Percentiles rank a stretch among this genome's conserved stretches.
These are phyloP conservation scores for Penicillium goetzii DNA, from an alignment of 495 filamentous ascomycete species.

Conservation along the genomic window DNA sequence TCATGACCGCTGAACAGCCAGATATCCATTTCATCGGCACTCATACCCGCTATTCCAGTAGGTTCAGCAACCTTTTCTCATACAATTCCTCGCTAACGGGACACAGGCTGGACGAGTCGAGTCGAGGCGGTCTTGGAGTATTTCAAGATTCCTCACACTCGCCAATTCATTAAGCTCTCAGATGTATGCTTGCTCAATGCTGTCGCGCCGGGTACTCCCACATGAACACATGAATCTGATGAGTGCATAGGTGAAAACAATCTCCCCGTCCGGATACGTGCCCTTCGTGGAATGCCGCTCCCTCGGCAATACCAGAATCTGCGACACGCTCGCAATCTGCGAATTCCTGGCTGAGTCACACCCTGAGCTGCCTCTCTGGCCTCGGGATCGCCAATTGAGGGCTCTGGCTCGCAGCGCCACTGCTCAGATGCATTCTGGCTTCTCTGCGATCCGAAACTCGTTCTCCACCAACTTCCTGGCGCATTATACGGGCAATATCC, in stretches of 20 bases:
- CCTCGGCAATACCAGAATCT: conserved; percentile 36
- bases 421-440: conserved; percentile 61
- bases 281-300: conserved; percentile 38
- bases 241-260: conserved; percentile 26
- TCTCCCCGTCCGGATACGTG: conserved; percentile 39
- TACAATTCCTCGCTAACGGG: conserved; percentile 8
- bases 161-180: conserved; percentile 26
- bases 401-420: conserved; percentile 54
- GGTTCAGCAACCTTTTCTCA: background rate
- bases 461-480: conserved; percentile 53
- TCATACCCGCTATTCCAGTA: conserved; percentile 43
- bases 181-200: conserved; percentile 24
- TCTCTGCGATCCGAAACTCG: conserved; percentile 46
- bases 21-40: conserved; percentile 40
- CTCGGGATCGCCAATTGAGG: conserved; percentile 44
- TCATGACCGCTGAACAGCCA: conserved; percentile 20
- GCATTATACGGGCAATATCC: conserved; percentile 36
- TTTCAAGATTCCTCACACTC: conserved; percentile 39
- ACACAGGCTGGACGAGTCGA: conserved; percentile 41
- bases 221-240: background rate
- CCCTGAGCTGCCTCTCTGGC: conserved; percentile 50
- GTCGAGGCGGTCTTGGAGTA: conserved; percentile 43
- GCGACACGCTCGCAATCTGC: conserved; percentile 58
- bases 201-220: background rate
- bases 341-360: conserved; percentile 56